Evolutionary conservation across 768 basidiomycete species (phyloP).

Genomic region (Boletus rubropictus): DNA sequence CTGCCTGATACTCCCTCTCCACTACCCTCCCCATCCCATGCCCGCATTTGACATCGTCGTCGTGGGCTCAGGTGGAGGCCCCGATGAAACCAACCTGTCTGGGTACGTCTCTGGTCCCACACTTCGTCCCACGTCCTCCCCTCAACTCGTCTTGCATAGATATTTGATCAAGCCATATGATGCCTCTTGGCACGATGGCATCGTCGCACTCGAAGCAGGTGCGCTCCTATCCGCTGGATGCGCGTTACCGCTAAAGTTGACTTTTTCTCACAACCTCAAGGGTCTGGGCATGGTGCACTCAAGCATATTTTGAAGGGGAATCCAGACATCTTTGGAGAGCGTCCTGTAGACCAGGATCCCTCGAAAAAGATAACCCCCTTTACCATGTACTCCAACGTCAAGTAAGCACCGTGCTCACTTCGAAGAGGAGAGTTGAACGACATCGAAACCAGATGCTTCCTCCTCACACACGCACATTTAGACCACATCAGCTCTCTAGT

Average conservation of each 20-base stretch:
- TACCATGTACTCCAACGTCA: conserved; percentile 30
- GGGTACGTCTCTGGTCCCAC: conserved; percentile 57
- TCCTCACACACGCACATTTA: conserved; percentile 85
- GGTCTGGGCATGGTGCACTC: conserved; percentile 83
- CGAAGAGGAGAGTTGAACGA: not conserved
- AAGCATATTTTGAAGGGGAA: conserved; percentile 50
- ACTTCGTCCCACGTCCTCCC: not conserved
- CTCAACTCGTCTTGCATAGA: conserved; percentile 36
- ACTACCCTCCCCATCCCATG: conserved; percentile 24
- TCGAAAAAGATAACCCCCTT: conserved; percentile 18
- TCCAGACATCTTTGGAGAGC: conserved; percentile 47
- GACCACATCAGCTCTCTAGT: conserved; percentile 86
- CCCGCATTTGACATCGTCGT: conserved; percentile 66
- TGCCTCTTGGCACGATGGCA: conserved; percentile 71
- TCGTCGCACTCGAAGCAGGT: conserved; percentile 87
- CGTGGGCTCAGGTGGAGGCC: conserved; percentile 84
- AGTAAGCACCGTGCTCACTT: conserved; percentile 17
- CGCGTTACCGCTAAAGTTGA: not conserved
- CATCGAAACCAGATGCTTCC: conserved; percentile 53
- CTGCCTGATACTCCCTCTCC: not conserved
- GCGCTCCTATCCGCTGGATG: not conserved
- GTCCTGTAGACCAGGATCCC: conserved; percentile 6
- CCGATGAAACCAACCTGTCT: conserved; percentile 83
- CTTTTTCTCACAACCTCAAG: conserved; percentile 32
- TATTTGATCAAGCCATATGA: conserved; percentile 77